Percentiles rank a stretch among this genome's conserved stretches.
Evolutionary conservation across 2,329 filamentous ascomycete species (phyloP).

Genomic region (Fusarium sp.): DNA sequence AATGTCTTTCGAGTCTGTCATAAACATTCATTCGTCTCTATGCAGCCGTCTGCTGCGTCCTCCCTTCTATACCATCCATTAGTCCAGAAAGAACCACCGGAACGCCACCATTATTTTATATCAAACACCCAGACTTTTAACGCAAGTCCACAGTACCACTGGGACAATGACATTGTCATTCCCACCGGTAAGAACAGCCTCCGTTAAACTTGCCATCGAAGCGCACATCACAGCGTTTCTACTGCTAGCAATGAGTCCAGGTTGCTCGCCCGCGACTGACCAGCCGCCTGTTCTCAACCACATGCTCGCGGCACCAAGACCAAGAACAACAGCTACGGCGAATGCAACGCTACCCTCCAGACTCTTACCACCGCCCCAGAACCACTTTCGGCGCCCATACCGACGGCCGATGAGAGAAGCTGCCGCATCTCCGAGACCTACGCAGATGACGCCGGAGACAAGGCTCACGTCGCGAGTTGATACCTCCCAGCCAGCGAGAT

Average conservation of each 20-base stretch:
- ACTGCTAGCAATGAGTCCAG: conserved; percentile 53
- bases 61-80: conserved; percentile 24
- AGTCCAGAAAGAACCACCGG: conserved; percentile 3
- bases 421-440: conserved; percentile 94
- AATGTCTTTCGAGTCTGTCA: conserved; percentile 25
- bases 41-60: conserved; percentile 17
- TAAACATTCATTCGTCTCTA: conserved; percentile 45
- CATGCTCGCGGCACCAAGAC: conserved; percentile 75
- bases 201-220: conserved; percentile 86
- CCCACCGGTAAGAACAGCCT: conserved; percentile 94
- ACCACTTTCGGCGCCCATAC: conserved; percentile 90
- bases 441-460: conserved; percentile 92
- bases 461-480: conserved; percentile 83
- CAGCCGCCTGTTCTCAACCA: conserved; percentile 87
- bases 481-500: conserved; percentile 81
- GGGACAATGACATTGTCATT: conserved; percentile 99
- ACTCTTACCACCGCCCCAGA: conserved; percentile 97
- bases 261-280: conserved; percentile 65
- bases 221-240: conserved; percentile 81
- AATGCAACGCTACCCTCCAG: conserved; percentile 90
- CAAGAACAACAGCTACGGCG: conserved; percentile 80
- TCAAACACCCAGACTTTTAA: conserved; percentile 78
- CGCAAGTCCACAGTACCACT: conserved; percentile 90
- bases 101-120: conserved; percentile 36
- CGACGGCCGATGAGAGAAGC: conserved; percentile 90